These are phyloP conservation scores for Astrocystis sublimbata DNA, from an alignment of 495 filamentous ascomycete species.

Conservation along the genomic window DNA sequence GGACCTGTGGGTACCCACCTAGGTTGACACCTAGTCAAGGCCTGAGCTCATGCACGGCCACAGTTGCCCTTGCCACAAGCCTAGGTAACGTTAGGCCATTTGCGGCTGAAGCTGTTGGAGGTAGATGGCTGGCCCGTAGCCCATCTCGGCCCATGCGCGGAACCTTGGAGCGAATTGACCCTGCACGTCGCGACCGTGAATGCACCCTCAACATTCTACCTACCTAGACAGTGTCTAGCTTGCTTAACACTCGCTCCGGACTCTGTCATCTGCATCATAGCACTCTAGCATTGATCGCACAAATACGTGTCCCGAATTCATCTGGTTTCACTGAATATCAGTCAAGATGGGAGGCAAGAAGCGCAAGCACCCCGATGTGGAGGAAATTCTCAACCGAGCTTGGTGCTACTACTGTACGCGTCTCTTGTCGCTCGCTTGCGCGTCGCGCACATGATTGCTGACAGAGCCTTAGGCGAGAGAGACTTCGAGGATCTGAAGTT, in stretches of 20 bases:
- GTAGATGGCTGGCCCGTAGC: no score
- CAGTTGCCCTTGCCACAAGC: no score
- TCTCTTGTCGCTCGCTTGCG: background rate
- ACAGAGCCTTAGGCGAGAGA: constrained; percentile 62
- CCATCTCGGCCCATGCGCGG: no score
- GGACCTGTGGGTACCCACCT: no score
- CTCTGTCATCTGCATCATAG: background rate
- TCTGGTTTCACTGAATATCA: constrained; percentile 2
- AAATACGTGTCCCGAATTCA: background rate
- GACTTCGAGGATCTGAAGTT: constrained; percentile 98
- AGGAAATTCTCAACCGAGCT: constrained; percentile 82
- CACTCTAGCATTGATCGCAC: background rate
- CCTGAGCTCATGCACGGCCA: no score
- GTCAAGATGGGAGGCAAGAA: constrained; percentile 71
- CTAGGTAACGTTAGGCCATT: no score
- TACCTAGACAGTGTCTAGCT: background rate
- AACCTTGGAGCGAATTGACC: no score
- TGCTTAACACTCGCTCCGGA: background rate
- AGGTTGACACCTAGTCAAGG: no score
- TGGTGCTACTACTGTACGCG: constrained; percentile 95
- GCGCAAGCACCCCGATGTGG: constrained; percentile 80
- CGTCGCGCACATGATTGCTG: background rate
- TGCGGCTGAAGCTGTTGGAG: no score
- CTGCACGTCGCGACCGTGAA: constrained; percentile 11
- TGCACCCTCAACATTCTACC: constrained; percentile 1